Evolutionary conservation across 1,284 basidiomycete species (phyloP), one percentile per base, ranked within the genome.

Genomic region (Coniophora puteana): DNA sequence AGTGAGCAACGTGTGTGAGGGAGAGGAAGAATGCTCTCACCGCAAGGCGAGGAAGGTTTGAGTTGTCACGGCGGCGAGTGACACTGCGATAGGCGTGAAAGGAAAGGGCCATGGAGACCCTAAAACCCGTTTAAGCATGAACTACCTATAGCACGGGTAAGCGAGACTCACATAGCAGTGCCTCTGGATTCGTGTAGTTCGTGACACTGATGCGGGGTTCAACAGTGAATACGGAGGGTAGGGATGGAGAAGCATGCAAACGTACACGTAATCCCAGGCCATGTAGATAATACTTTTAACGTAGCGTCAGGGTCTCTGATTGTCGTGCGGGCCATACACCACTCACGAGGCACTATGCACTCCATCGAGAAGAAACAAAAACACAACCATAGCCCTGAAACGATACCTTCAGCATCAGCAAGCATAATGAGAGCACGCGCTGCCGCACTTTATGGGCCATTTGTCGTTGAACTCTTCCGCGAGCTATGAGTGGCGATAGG

Each of bases 81-180:
- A 48, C 12, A 49, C 57, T 1, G 49, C 52, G 25, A 58, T 47
- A 3, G 52, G 53, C 2, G 56, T 58, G 22, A 56, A 51, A 4
- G 56, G 55, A 36, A 54, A 58, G 5, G 55, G 55, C 62, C 62
- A 62, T 8, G 53, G 17, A 5, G 47, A 45, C 11, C 21, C 60
- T 62, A 24, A 17, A 34, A 24, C 41, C 18, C n/a, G n/a, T n/a
- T n/a, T n/a, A n/a, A n/a, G n/a, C n/a, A n/a, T n/a, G n/a, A n/a
- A n/a, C n/a, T n/a, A n/a, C n/a, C n/a, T n/a, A n/a, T n/a, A n/a
- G n/a, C n/a, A n/a, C n/a, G n/a, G n/a, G n/a, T n/a, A n/a, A n/a
- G n/a, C n/a, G n/a, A n/a, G n/a, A n/a, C n/a, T n/a, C n/a, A n/a
- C n/a, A n/a, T n/a, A n/a, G n/a, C n/a, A n/a, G n/a, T n/a, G n/a